Base-by-base conservation (phyloP, 345 rosid species). In the Diplotaxis tenuifolia region DNA sequence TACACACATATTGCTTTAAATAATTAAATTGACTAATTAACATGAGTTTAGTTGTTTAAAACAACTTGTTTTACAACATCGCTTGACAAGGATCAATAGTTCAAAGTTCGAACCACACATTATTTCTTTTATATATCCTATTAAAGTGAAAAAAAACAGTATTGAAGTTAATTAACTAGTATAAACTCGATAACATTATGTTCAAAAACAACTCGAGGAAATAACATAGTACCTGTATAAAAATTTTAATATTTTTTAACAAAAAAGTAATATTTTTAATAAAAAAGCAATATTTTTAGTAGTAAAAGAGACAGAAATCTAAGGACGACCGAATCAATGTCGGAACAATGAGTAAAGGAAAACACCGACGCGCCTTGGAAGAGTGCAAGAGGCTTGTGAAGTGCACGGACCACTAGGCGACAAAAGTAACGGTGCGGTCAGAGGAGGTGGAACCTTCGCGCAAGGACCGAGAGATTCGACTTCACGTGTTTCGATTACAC, bases 401-500 rank as follows among this genome's bases (percentile, higher is more conserved):
- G 6, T 14, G 62, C 81, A 78, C 81, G 77, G 73, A 78, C 73
- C 70, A 78, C 81, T 72, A 67, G 70, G 65, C 74, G 81, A 78
- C 81, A 78, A 78, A 72, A 78, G 77, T 28, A 61, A 67, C 77
- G 77, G 77, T 42, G 50, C 50, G 50, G 50, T 42, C 50, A 42
- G 50, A 42, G 18, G 47, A 42, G 50, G 50, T 42, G 50, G 50
- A 42, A 42, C 50, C 50, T 18, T n/a, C 50, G 18, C 50, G 50
- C 50, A n/a, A 40, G 10, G 56, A 22, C 76, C 80, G 25, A 77
- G 80, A 71, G 80, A 77, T 72, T 77, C 80, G 73, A 60, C 15
- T 6, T 61, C 70, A 72, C 69, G 69, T 72, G 73, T 64, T 28
- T 66, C 76, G 18, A 77, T 19, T n/a, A 68, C 52, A 59, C 73